Evolutionary conservation across 2,329 filamentous ascomycete species (phyloP).

Genomic region (Colletotrichum karsti): DNA sequence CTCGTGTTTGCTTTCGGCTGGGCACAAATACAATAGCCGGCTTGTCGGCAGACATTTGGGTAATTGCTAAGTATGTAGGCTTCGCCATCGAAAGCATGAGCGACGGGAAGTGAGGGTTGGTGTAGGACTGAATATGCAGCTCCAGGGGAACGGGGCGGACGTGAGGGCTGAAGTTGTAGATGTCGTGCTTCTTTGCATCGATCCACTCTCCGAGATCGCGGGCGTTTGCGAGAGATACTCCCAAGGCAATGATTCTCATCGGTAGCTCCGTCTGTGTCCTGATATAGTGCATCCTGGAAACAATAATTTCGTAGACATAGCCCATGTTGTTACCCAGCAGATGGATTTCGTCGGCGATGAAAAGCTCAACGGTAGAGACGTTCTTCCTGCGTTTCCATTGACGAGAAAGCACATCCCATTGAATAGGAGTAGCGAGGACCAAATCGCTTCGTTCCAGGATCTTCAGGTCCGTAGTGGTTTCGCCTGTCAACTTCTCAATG

Average conservation of each 20-base stretch:
- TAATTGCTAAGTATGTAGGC: conserved; percentile 88
- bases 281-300: conserved; percentile 98
- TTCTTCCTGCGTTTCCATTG: conserved; percentile 98
- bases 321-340: conserved; percentile 88
- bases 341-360: conserved; percentile 96
- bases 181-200: conserved; percentile 95
- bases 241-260: conserved; percentile 87
- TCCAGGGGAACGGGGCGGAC: conserved; percentile 89
- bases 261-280: conserved; percentile 85
- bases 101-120: conserved; percentile 95
- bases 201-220: conserved; percentile 98
- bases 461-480: conserved; percentile 90
- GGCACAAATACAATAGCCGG: conserved; percentile 93
- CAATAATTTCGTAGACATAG: conserved; percentile 93
- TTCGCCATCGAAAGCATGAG: conserved; percentile 99
- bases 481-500: conserved; percentile 92
- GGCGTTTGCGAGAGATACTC: conserved; percentile 92
- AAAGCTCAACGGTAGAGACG: conserved; percentile 86
- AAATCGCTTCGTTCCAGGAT: conserved; percentile 88
- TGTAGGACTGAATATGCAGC: conserved; percentile 94
- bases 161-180: conserved; percentile 97
- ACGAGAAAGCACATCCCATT: conserved; percentile 96
- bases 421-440: conserved; percentile 88
- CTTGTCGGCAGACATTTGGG: conserved; percentile 88
- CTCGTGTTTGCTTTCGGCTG: conserved; percentile 89